phyloP scores from a whole-genome alignment of 306 rosid genomes.

The Inga laurina region DNA sequence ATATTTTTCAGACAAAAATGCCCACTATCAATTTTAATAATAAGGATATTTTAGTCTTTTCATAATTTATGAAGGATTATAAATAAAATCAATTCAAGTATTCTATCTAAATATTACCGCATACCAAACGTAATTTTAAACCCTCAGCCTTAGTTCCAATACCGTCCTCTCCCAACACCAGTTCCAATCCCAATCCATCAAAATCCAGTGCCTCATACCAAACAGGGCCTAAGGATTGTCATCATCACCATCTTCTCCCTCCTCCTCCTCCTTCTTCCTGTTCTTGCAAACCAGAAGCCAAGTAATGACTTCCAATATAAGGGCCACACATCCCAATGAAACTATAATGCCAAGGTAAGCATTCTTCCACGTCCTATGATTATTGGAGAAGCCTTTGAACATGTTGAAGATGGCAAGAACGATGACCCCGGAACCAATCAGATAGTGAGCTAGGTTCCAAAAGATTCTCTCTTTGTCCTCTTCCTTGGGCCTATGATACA shows the following conservation, averaged over 20 bases:
- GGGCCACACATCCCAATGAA: background rate
- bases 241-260: background rate
- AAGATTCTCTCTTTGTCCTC: slow-evolving; percentile 17
- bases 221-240: background rate
- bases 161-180: too few species aligned
- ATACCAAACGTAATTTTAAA: too few species aligned
- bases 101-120: too few species aligned
- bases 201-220: too few species aligned
- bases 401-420: slow-evolving; percentile 16
- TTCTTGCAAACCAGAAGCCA: background rate
- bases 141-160: too few species aligned
- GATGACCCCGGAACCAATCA: slow-evolving; percentile 23
- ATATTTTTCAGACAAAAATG: too few species aligned
- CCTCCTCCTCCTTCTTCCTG: background rate
- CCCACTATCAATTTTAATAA: too few species aligned
- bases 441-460: slow-evolving; percentile 29
- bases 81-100: too few species aligned
- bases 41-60: too few species aligned
- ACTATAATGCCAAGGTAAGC: background rate
- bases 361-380: background rate
- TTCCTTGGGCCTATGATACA: slow-evolving; percentile 6
- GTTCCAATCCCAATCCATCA: too few species aligned
- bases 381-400: slow-evolving; percentile 29
- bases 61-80: too few species aligned
- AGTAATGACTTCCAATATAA: slow-evolving; percentile 1